phyloP scores from a whole-genome alignment of 2,329 filamentous ascomycete genomes.

The Westerdykella ornata region DNA sequence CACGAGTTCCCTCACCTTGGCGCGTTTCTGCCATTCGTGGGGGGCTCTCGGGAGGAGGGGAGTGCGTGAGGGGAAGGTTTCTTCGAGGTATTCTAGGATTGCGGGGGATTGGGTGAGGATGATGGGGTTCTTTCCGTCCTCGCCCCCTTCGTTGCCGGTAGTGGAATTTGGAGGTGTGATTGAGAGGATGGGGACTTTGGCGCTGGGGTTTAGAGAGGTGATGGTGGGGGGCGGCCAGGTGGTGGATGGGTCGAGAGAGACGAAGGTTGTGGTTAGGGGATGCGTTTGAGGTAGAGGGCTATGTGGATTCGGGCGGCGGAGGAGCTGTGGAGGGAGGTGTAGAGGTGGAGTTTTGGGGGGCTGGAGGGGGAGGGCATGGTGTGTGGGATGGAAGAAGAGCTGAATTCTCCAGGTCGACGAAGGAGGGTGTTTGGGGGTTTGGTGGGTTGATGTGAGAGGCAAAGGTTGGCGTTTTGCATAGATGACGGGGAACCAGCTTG shows the following conservation, averaged over 20 bases:
- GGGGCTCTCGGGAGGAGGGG: slow-evolving; percentile 44
- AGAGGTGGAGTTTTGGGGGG: slow-evolving; percentile 35
- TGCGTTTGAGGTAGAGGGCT: slow-evolving; percentile 50
- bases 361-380: too few species aligned
- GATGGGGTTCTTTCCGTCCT: slow-evolving; percentile 37
- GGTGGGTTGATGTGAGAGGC: too few species aligned
- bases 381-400: too few species aligned
- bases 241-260: too few species aligned
- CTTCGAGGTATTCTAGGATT: slow-evolving; percentile 57
- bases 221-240: slow-evolving; percentile 20
- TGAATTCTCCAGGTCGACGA: too few species aligned
- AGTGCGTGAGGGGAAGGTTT: slow-evolving; percentile 40
- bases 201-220: slow-evolving; percentile 52
- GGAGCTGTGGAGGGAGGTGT: slow-evolving; percentile 58
- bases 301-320: slow-evolving; percentile 58
- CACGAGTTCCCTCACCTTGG: slow-evolving; percentile 49
- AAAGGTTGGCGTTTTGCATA: too few species aligned
- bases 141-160: slow-evolving; percentile 6
- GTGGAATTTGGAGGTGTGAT: slow-evolving; percentile 19
- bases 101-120: slow-evolving; percentile 44
- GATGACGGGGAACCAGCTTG: too few species aligned
- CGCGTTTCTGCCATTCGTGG: slow-evolving; percentile 38
- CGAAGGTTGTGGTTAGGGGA: slow-evolving; percentile 17
- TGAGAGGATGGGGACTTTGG: slow-evolving; percentile 33
- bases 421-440: too few species aligned